Conservation (phyloP, 2,329 filamentous ascomycete genomes). For the Colletotrichum sp. region DNA sequence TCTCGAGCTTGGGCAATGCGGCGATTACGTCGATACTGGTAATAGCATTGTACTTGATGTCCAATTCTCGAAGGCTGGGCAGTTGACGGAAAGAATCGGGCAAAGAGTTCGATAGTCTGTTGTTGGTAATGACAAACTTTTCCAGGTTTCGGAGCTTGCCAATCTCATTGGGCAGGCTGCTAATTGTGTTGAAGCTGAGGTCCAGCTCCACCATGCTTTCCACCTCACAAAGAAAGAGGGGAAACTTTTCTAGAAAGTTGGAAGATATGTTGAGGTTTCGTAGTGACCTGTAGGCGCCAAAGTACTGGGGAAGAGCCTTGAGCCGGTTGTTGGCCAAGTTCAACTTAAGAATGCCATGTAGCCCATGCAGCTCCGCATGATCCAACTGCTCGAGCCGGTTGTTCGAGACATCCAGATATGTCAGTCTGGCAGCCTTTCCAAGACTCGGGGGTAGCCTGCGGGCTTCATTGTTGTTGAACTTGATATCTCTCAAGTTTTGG, state of each 20-base stretch:
- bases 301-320: slow-evolving; percentile 78
- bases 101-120: slow-evolving; percentile 78
- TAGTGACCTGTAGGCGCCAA: slow-evolving; percentile 79
- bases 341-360: slow-evolving; percentile 82
- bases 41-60: slow-evolving; percentile 92
- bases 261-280: slow-evolving; percentile 91
- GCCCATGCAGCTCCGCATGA: slow-evolving; percentile 77
- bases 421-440: slow-evolving; percentile 79
- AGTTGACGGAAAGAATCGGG: slow-evolving; percentile 77
- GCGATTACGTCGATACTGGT: slow-evolving; percentile 88
- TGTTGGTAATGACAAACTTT: slow-evolving; percentile 94
- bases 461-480: slow-evolving; percentile 93
- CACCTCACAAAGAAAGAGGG: slow-evolving; percentile 82
- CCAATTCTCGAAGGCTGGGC: slow-evolving; percentile 82
- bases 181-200: slow-evolving; percentile 94
- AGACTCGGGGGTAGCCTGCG: slow-evolving; percentile 85
- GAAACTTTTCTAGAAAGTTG: slow-evolving; percentile 87
- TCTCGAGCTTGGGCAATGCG: slow-evolving; percentile 83
- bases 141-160: slow-evolving; percentile 82
- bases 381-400: slow-evolving; percentile 89
- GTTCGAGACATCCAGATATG: slow-evolving; percentile 92
- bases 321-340: slow-evolving; percentile 94
- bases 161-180: slow-evolving; percentile 76
- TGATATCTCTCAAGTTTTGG: slow-evolving; percentile 90
- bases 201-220: slow-evolving; percentile 89